These are phyloP conservation scores for Prunus davidiana DNA, from an alignment of 306 rosid genomes.

Conservation along the genomic window DNA sequence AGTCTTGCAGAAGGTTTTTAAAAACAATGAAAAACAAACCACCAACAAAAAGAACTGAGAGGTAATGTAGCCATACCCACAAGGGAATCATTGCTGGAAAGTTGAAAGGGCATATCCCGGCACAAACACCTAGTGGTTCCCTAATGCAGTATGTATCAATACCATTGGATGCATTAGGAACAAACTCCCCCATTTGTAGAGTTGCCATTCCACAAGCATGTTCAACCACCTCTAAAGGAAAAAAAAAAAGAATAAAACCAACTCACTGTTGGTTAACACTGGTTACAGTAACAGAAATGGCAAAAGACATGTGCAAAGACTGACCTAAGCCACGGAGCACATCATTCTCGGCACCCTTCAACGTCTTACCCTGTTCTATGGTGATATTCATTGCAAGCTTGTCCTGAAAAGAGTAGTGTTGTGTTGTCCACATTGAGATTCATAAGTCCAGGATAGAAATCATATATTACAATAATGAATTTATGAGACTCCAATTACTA, in stretches of 20 bases:
- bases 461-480: background rate
- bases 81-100: constrained; percentile 57
- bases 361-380: constrained; percentile 61
- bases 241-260: constrained; percentile 3
- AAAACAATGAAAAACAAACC: constrained; percentile 1
- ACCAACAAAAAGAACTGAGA: constrained; percentile 2
- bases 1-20: background rate
- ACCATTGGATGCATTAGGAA: constrained; percentile 64
- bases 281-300: constrained; percentile 12
- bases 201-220: constrained; percentile 71
- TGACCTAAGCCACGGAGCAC: constrained; percentile 71
- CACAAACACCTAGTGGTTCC: constrained; percentile 89
- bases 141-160: constrained; percentile 64
- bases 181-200: constrained; percentile 65
- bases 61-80: constrained; percentile 55
- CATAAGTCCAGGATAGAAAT: constrained; percentile 6
- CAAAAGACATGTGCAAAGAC: constrained; percentile 24
- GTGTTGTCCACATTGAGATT: constrained; percentile 11
- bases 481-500: constrained; percentile 22
- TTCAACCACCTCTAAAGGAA: constrained; percentile 63
- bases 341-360: constrained; percentile 61
- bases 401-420: constrained; percentile 41
- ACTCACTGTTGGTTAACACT: constrained; percentile 10
- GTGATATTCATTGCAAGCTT: constrained; percentile 60
- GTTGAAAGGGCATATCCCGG: constrained; percentile 70